Evolutionary conservation across 1,284 basidiomycete genomes (phyloP), one percentile per base, ranked within the genome.

Genomic region (Clitocybe nebularis): DNA sequence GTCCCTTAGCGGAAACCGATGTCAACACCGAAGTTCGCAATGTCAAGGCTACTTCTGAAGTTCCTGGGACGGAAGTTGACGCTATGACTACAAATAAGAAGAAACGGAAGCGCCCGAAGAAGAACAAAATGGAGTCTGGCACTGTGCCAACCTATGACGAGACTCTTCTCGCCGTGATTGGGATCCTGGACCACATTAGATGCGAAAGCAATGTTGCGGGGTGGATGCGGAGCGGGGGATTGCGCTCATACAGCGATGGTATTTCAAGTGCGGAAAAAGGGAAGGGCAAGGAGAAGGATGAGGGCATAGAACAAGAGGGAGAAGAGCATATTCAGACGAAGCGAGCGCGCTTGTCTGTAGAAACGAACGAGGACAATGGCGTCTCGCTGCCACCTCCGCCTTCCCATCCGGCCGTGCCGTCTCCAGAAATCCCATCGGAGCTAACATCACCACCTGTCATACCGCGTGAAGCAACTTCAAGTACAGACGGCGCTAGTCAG

Each of bases 91-190:
- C 14, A 32, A 32, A 32, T 13, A 32, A 17, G 10, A 32, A 32
- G 13, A 13, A 17, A 7, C 29, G 29, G 5, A 32, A 17, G 13
- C 29, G 29, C 3, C 29, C 29, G 11, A 40, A 54, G n/a, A 19
- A 23, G 42, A 19, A 32, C 22, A 11, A 10, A 4, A 23, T 20
- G 35, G 45, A 21, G 36, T 33, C 10, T 5, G 13, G 13, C 7
- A 16, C 29, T 6, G 13, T 17, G 19, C 19, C 11, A 32, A 32
- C 29, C 6, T 32, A 32, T 16, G 85, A 87, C 54, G 58, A 67
- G 34, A 82, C 73, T 0, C 66, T 89, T 5, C 68, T 89, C 1
- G 83, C 82, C 0, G 74, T 88, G n/a, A 66, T 89, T 13, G 87
- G 86, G 1, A 64, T 89, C 7, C 61, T 89, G n/a, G 79, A 85